Base-by-base conservation (phyloP, 805 yeast genomes). In the Schwanniomyces sp. region DNA sequence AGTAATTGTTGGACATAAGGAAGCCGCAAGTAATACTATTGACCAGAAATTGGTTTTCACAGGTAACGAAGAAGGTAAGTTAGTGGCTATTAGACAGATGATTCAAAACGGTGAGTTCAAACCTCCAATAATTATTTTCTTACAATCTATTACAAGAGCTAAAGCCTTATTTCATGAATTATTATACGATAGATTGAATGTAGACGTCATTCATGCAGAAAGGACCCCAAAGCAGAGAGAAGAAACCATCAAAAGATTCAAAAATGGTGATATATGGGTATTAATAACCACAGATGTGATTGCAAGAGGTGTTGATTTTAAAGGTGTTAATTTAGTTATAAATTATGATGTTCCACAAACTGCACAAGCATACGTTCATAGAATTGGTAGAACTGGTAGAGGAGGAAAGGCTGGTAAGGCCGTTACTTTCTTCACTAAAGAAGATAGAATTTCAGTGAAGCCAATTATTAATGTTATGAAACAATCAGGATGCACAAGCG, bases 361-460 rank as follows among this genome's bases (percentile, higher is more conserved):
- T 39, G 90, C 97, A 0, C 97, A 92, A 66, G 86, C 96, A 0
- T 94, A 94, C 64, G 97, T 94, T 40, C 99, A 94, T 67, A 82
- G 99, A 71, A 89, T 94, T 59, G 99, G 99, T 67, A 86, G 99
- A 76, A 92, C 99, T 2, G 99, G 99, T 56, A 85, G 99, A 77
- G 96, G 90, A 45, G 96, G 96, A 1, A 82, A 86, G 50, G 59
- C 70, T 7, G 99, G 99, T 48, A 79, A 78, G 56, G 97, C 98
- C 0, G 81, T 94, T 16, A 94, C 99, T 0, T 85, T 91, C 54
- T 94, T 88, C 72, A 92, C 99, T 24, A 91, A 91, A 62, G 96
- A 89, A 52, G 99, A 94, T 63, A 68, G 80, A 3, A 64, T 79
- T 47, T 81, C 87, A 2, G 78, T 94, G 40, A 87, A 88, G 62